A percentile compares a stretch with the other conserved stretches of the same genome.
These are phyloP conservation scores for Parastagonospora avenae DNA, from an alignment of 2,329 filamentous ascomycete genomes.

Conservation along the genomic window DNA sequence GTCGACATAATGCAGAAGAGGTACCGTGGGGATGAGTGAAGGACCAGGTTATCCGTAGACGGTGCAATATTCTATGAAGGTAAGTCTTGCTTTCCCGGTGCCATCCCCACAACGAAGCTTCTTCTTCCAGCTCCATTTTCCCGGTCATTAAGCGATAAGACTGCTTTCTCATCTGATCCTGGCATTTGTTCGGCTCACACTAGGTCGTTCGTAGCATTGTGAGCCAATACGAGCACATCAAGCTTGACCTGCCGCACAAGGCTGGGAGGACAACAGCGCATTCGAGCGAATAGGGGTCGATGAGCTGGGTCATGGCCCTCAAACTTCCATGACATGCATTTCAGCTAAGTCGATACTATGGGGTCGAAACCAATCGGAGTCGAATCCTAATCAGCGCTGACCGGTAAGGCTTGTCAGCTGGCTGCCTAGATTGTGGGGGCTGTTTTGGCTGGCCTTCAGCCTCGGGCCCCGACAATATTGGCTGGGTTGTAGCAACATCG, in stretches of 20 bases:
- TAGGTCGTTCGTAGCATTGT: no score
- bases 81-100: not conserved
- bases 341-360: not conserved
- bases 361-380: not conserved
- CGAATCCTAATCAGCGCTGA: not conserved
- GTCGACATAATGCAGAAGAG: not conserved
- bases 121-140: no score
- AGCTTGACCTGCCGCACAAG: no score
- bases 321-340: not conserved
- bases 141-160: no score
- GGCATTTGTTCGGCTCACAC: no score
- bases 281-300: not conserved
- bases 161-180: no score
- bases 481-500: no score
- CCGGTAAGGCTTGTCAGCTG: not conserved
- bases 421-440: not conserved
- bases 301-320: not conserved
- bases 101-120: not conserved
- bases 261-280: not conserved
- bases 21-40: not conserved
- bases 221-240: no score
- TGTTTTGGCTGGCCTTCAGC: not conserved
- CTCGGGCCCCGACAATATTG: no score
- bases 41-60: not conserved
- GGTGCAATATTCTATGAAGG: not conserved